These are phyloP conservation scores for Leccinum obscurum DNA, from an alignment of 768 basidiomycete genomes.

Conservation along the genomic window DNA sequence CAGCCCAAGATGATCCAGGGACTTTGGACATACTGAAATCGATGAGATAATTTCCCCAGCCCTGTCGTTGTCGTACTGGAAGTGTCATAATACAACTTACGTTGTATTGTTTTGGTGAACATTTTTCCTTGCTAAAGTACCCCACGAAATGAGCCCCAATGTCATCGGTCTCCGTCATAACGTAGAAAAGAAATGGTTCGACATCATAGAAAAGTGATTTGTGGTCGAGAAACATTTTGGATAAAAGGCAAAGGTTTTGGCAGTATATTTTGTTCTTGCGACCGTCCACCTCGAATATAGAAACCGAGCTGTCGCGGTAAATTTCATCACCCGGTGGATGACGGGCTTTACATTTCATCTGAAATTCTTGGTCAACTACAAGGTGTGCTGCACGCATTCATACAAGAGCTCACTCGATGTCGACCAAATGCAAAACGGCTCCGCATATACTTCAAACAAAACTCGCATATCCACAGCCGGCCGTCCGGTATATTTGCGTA, in stretches of 20 bases:
- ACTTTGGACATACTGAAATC: slow-evolving; percentile 76
- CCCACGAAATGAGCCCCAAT: slow-evolving; percentile 92
- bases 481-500: slow-evolving; percentile 92
- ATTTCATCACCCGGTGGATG: slow-evolving; percentile 99
- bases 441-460: slow-evolving; percentile 98
- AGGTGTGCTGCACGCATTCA: background rate
- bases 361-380: slow-evolving; percentile 17
- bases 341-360: slow-evolving; percentile 94
- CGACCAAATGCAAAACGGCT: slow-evolving; percentile 82
- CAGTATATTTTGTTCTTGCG: slow-evolving; percentile 99
- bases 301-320: slow-evolving; percentile 84
- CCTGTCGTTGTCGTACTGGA: slow-evolving; percentile 89
- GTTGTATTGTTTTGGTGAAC: slow-evolving; percentile 94
- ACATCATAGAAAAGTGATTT: slow-evolving; percentile 99
- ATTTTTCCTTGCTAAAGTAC: slow-evolving; percentile 99
- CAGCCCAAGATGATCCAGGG: slow-evolving; percentile 5
- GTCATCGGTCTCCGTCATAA: slow-evolving; percentile 91
- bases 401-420: slow-evolving; percentile 66
- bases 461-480: slow-evolving; percentile 94
- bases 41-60: slow-evolving; percentile 96
- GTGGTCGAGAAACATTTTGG: slow-evolving; percentile 99
- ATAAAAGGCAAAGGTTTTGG: slow-evolving; percentile 95
- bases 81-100: slow-evolving; percentile 99
- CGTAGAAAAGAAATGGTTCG: slow-evolving; percentile 98
- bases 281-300: slow-evolving; percentile 97